Conservation (phyloP, 2,329 filamentous ascomycete species). For the Pseudogymnoascus sp. region DNA sequence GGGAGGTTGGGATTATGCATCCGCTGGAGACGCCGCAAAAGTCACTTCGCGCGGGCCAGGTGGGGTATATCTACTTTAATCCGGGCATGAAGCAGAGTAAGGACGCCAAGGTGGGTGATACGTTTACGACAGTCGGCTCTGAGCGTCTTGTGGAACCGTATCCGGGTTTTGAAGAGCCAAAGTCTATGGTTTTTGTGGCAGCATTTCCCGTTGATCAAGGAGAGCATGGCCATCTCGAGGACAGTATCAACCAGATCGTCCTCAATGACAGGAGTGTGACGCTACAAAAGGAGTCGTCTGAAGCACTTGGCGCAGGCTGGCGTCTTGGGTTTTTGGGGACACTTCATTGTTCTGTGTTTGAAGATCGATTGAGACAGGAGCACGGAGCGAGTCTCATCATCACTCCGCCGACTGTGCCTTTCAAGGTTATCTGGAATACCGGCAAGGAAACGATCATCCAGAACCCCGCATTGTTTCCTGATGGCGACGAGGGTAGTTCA, state of each 20-base stretch:
- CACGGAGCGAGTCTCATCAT: slow-evolving; percentile 94
- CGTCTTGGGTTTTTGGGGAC: slow-evolving; percentile 93
- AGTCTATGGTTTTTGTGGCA: slow-evolving; percentile 98
- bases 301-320: slow-evolving; percentile 90
- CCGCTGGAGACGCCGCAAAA: slow-evolving; percentile 78
- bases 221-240: slow-evolving; percentile 79
- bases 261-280: slow-evolving; percentile 95
- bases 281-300: slow-evolving; percentile 86
- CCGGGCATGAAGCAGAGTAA: slow-evolving; percentile 96
- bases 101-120: slow-evolving; percentile 94
- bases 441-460: slow-evolving; percentile 74
- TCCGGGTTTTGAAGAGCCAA: slow-evolving; percentile 92
- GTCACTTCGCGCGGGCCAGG: slow-evolving; percentile 79
- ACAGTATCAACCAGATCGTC: slow-evolving; percentile 88
- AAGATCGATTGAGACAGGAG: slow-evolving; percentile 89
- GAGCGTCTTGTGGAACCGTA: slow-evolving; percentile 73
- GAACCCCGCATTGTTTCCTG: slow-evolving; percentile 84
- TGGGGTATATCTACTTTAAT: slow-evolving; percentile 96
- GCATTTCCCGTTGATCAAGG: slow-evolving; percentile 90
- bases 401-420: slow-evolving; percentile 90
- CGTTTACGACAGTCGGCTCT: slow-evolving; percentile 75
- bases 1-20: slow-evolving; percentile 95
- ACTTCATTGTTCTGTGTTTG: slow-evolving; percentile 96
- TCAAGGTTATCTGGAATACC: slow-evolving; percentile 73
- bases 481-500: slow-evolving; percentile 48